These are phyloP conservation scores for Termitomyces eurrhizus DNA, from an alignment of 768 basidiomycete genomes.

Conservation along the genomic window DNA sequence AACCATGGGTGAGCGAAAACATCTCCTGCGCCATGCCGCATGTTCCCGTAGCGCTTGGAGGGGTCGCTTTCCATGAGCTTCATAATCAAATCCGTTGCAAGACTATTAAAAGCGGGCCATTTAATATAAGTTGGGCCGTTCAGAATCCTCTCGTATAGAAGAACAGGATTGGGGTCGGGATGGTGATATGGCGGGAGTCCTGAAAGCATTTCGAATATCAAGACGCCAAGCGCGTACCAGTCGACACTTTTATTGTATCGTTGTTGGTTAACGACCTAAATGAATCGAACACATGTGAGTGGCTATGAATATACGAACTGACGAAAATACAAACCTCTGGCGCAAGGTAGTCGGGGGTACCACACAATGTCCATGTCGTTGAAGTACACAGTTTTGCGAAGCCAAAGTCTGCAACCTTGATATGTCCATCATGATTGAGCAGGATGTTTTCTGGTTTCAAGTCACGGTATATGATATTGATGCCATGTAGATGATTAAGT, in stretches of 20 bases:
- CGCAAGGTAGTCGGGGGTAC: conserved; percentile 94
- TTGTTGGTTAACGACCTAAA: conserved; percentile 70
- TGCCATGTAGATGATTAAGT: conserved; percentile 81
- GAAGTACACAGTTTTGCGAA: conserved; percentile 89
- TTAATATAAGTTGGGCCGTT: conserved; percentile 68
- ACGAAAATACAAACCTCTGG: conserved; percentile 61
- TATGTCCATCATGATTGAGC: conserved; percentile 90
- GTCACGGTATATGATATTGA: conserved; percentile 94
- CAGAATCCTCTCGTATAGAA: conserved; percentile 90
- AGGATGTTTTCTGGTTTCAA: conserved; percentile 97
- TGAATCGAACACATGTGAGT: conserved; percentile 13
- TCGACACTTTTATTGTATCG: conserved; percentile 97
- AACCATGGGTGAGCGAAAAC: conserved; percentile 96
- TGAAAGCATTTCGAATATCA: conserved; percentile 97
- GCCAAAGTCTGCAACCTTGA: conserved; percentile 96
- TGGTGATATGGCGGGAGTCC: conserved; percentile 95
- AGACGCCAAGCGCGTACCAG: conserved; percentile 97
- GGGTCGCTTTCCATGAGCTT: conserved; percentile 90
- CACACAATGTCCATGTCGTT: conserved; percentile 93
- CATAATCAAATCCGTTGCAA: conserved; percentile 85
- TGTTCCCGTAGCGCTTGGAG: conserved; percentile 84
- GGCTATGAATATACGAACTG: background rate
- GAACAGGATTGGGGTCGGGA: conserved; percentile 76
- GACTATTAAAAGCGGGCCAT: conserved; percentile 73
- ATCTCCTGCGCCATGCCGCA: conserved; percentile 84